These are phyloP conservation scores for Stagonosporopsis cucurbitacearum DNA, from an alignment of 2,329 filamentous ascomycete genomes.

Conservation along the genomic window DNA sequence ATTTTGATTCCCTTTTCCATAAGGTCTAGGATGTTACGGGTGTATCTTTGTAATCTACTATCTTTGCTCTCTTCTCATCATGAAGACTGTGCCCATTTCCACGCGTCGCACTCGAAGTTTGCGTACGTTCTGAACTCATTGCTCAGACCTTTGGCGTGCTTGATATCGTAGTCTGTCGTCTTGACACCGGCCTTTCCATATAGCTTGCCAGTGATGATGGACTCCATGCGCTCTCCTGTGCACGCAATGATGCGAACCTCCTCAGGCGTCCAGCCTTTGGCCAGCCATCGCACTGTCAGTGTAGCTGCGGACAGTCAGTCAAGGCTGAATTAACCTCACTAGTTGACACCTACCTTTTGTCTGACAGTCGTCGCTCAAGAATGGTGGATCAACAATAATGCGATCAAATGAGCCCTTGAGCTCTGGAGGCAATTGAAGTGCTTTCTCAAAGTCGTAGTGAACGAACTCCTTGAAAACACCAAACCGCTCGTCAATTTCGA, in stretches of 20 bases:
- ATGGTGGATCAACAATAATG: conserved; percentile 79
- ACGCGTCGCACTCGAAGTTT: conserved; percentile 70
- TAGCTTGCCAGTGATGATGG: conserved; percentile 65
- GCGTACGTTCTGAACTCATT: conserved; percentile 84
- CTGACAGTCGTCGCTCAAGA: conserved; percentile 80
- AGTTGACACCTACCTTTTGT: conserved; percentile 65
- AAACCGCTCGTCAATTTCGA: conserved; percentile 79
- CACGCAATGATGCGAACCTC: conserved; percentile 65
- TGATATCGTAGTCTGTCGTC: conserved; percentile 72
- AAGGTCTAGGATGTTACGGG: too few relatives aligned
- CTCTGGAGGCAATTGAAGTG: conserved; percentile 67
- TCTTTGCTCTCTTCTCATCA: background rate
- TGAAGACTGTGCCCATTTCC: conserved; percentile 43
- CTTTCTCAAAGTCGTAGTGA: conserved; percentile 75
- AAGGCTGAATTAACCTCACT: background rate
- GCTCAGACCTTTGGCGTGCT: conserved; percentile 74
- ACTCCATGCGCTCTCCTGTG: conserved; percentile 79
- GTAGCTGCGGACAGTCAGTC: conserved; percentile 61
- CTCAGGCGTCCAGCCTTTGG: conserved; percentile 56
- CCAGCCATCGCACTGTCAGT: conserved; percentile 76
- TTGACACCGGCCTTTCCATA: conserved; percentile 68
- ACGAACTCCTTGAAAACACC: conserved; percentile 75
- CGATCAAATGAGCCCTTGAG: conserved; percentile 71
- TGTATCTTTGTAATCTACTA: background rate
- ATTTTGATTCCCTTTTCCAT: too few relatives aligned